Conservation (phyloP, 176 grass and related monocot species). For the Carex scoparia region DNA sequence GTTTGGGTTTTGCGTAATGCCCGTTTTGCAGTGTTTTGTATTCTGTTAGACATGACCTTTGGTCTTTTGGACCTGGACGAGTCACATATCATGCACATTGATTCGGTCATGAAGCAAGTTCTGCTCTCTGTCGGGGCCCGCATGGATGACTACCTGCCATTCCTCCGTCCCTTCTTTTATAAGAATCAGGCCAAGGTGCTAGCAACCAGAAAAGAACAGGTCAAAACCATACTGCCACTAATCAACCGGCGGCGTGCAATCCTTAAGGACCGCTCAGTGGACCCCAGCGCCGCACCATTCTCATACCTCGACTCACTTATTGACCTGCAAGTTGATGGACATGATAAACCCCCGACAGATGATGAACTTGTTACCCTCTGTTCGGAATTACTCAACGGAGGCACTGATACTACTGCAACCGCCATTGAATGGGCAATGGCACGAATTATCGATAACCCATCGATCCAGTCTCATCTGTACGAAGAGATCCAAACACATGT, state of each 20-base stretch:
- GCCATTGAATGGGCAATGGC: slow-evolving; percentile 90
- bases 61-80: slow-evolving; percentile 75
- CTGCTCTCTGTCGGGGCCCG: slow-evolving; percentile 46
- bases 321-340: slow-evolving; percentile 53
- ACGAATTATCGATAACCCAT: slow-evolving; percentile 65
- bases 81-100: slow-evolving; percentile 50
- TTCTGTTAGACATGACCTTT: slow-evolving; percentile 86
- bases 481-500: slow-evolving; percentile 47
- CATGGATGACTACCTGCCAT: slow-evolving; percentile 95
- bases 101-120: slow-evolving; percentile 81
- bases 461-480: slow-evolving; percentile 53
- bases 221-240: slow-evolving; percentile 54
- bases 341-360: slow-evolving; percentile 28
- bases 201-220: slow-evolving; percentile 56
- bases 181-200: slow-evolving; percentile 47
- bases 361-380: slow-evolving; percentile 74
- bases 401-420: slow-evolving; percentile 87
- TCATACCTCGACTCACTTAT: slow-evolving; percentile 93
- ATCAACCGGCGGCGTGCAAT: slow-evolving; percentile 62
- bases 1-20: slow-evolving; percentile 90
- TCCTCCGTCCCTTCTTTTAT: slow-evolving; percentile 64
- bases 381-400: slow-evolving; percentile 78
- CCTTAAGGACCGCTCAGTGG: slow-evolving; percentile 29
- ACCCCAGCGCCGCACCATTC: slow-evolving; percentile 53
- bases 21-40: slow-evolving; percentile 87